phyloP scores from a whole-genome alignment of 805 yeast genomes.

The Candida sphagnicola region DNA sequence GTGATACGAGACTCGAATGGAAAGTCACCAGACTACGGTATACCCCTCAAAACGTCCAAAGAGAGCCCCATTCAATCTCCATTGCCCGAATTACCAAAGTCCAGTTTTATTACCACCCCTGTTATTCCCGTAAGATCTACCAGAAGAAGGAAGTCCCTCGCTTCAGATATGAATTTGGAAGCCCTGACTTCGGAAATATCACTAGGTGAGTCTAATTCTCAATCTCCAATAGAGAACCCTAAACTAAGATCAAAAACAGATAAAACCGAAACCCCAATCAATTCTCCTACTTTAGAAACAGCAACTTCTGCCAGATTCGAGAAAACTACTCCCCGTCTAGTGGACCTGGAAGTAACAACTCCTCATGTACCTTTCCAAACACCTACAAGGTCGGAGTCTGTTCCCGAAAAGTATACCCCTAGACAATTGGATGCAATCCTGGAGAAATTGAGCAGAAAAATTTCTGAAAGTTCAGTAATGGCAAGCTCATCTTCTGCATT shows the following conservation, averaged over 20 bases:
- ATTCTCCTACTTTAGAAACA: neutral
- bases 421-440: slow-evolving; percentile 5
- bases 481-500: no score
- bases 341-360: neutral
- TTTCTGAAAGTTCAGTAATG: neutral
- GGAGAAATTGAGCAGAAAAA: slow-evolving; percentile 4
- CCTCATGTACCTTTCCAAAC: neutral
- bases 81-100: no score
- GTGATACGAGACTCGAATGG: no score
- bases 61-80: no score
- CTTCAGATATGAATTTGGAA: neutral
- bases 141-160: slow-evolving; percentile 12
- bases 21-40: no score
- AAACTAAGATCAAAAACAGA: neutral
- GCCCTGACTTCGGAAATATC: neutral
- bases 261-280: neutral
- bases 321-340: neutral
- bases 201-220: no score
- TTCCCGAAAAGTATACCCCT: slow-evolving; percentile 2
- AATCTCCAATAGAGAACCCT: neutral
- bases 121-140: slow-evolving; percentile 21
- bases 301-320: neutral
- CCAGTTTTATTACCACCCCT: neutral
- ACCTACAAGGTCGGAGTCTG: neutral
- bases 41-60: no score